A percentile compares a stretch with the other conserved stretches of the same genome.
Evolutionary conservation across 768 basidiomycete species (phyloP).

Genomic region (Thelephora aurantiotincta): DNA sequence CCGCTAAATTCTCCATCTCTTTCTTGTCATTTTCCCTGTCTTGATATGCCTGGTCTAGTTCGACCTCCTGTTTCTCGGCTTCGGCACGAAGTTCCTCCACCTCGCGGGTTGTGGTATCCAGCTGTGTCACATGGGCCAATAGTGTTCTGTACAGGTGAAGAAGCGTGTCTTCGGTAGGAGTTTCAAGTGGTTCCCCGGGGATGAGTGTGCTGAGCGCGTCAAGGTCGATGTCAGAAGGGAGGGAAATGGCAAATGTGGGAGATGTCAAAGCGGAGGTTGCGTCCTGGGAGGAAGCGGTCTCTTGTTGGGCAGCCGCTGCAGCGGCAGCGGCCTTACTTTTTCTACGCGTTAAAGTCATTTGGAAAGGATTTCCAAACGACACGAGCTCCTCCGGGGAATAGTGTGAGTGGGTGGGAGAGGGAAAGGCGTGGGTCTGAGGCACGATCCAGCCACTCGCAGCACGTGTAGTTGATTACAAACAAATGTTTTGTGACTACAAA

Average conservation of each 20-base stretch:
- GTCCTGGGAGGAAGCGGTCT: constrained; percentile 13
- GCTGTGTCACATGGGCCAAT: constrained; percentile 37
- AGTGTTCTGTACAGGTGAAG: constrained; percentile 49
- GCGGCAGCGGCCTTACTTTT: constrained; percentile 42
- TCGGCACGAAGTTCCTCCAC: constrained; percentile 61
- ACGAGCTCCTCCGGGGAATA: background rate
- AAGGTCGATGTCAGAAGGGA: constrained; percentile 58
- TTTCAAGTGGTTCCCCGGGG: constrained; percentile 42
- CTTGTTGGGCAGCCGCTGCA: constrained; percentile 15
- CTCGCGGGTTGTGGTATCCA: constrained; percentile 43
- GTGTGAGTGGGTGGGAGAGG: background rate
- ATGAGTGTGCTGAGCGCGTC: constrained; percentile 44
- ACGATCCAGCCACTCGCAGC: no score
- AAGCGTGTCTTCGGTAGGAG: constrained; percentile 45
- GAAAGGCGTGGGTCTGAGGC: background rate
- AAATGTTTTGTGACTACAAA: no score
- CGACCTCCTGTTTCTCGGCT: constrained; percentile 58
- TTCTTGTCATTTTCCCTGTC: constrained; percentile 52
- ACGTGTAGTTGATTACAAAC: no score
- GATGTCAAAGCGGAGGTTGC: constrained; percentile 22
- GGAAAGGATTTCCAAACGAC: background rate
- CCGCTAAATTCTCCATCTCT: constrained; percentile 40
- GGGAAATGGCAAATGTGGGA: constrained; percentile 23
- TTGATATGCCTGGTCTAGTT: constrained; percentile 73
- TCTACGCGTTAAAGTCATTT: constrained; percentile 40